These are phyloP conservation scores for Osmozyma mogii DNA, from an alignment of 805 yeast species.

Conservation along the genomic window DNA sequence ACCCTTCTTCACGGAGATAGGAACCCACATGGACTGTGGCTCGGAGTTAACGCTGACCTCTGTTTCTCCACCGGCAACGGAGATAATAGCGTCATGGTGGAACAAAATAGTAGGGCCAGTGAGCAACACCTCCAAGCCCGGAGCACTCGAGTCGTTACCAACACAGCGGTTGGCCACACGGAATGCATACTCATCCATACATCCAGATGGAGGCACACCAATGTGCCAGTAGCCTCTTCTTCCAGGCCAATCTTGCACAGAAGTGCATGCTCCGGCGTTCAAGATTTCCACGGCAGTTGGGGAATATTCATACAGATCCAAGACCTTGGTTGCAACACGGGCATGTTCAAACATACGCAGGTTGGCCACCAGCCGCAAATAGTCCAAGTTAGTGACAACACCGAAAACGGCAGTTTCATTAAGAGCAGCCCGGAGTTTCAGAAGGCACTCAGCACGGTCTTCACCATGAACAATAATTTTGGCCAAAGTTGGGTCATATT, in stretches of 20 bases:
- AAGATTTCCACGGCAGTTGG: constrained; percentile 82
- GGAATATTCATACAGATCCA: constrained; percentile 71
- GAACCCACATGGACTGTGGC: constrained; percentile 57
- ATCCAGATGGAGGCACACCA: constrained; percentile 98
- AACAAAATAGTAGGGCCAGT: constrained; percentile 80
- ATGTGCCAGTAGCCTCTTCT: constrained; percentile 80
- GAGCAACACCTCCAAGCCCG: constrained; percentile 85
- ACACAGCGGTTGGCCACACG: constrained; percentile 85
- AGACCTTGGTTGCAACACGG: constrained; percentile 76
- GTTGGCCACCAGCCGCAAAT: constrained; percentile 75
- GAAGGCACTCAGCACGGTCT: constrained; percentile 78
- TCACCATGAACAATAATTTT: constrained; percentile 92
- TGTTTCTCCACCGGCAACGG: constrained; percentile 81
- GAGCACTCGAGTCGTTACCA: constrained; percentile 75
- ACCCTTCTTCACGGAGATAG: constrained; percentile 65
- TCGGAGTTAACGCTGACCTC: constrained; percentile 59
- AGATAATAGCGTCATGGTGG: constrained; percentile 71
- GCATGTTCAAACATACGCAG: constrained; percentile 81
- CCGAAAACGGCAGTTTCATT: constrained; percentile 85
- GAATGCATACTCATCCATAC: constrained; percentile 92
- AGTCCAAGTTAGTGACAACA: constrained; percentile 83
- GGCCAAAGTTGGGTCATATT: constrained; percentile 94
- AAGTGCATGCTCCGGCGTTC: constrained; percentile 70
- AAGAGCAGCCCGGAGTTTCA: constrained; percentile 69
- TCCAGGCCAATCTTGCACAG: constrained; percentile 97